Conservation (phyloP, 2,329 filamentous ascomycete genomes). For the Exophiala aquamarina region DNA sequence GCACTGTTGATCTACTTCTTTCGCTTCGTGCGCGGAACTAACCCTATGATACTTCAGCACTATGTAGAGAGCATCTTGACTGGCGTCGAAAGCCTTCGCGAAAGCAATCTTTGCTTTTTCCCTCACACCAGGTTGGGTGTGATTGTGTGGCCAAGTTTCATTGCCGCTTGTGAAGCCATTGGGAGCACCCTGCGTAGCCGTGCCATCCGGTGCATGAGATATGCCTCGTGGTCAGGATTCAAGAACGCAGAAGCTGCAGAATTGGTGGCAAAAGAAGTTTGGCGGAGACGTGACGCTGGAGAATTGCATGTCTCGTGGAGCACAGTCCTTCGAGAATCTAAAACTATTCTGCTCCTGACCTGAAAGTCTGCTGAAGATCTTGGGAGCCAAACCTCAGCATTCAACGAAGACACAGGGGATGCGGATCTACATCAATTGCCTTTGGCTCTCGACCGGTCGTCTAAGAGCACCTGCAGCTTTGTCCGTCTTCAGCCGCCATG, state of each 20-base stretch:
- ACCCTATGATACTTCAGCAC: constrained; percentile 42
- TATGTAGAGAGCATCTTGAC: constrained; percentile 39
- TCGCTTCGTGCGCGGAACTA: constrained; percentile 41
- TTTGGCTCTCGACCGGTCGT: too few species aligned
- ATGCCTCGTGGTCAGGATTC: constrained; percentile 8
- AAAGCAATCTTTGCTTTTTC: constrained; percentile 15
- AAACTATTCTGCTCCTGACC: too few species aligned
- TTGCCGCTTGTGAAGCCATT: constrained; percentile 45
- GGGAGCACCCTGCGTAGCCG: constrained; percentile 12
- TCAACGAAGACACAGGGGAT: too few species aligned
- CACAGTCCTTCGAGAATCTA: too few species aligned
- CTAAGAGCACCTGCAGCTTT: too few species aligned
- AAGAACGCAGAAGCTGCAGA: constrained; percentile 7
- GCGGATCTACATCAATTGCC: too few species aligned
- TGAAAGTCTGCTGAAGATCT: too few species aligned
- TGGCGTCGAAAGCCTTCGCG: constrained; percentile 40
- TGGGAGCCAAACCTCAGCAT: too few species aligned
- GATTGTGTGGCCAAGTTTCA: constrained; percentile 46
- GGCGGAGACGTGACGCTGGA: too few species aligned
- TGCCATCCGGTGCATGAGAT: constrained; percentile 7
- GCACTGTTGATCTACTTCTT: too few species aligned
- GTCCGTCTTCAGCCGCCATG: too few species aligned
- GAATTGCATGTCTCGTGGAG: too few species aligned
- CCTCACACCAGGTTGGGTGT: constrained; percentile 25
- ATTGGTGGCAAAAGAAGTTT: constrained; percentile 6